A percentile compares a stretch with the other conserved stretches of the same genome.
These are phyloP conservation scores for Malus fusca DNA, from an alignment of 306 rosid species.

Conservation along the genomic window DNA sequence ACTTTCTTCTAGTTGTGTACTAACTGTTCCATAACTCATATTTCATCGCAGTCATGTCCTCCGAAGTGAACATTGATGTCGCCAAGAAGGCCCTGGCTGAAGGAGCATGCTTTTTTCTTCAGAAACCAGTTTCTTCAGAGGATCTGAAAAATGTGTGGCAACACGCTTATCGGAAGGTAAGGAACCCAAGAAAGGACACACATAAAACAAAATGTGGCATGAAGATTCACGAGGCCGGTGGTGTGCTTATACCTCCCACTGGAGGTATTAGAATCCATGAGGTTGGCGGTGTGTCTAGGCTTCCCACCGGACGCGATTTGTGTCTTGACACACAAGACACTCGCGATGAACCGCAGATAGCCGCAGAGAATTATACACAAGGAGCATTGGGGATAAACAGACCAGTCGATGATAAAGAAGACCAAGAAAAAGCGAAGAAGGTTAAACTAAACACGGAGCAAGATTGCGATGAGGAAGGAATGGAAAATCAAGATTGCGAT, in stretches of 20 bases:
- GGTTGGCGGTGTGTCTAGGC: background rate
- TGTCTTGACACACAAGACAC: background rate
- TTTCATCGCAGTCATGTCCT: constrained; percentile 24
- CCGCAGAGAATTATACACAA: background rate
- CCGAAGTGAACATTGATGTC: background rate
- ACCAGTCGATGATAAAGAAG: background rate
- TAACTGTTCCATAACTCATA: background rate
- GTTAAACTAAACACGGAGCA: background rate
- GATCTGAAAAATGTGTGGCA: constrained; percentile 43
- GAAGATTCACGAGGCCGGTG: background rate
- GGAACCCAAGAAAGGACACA: background rate
- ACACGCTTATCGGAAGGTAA: constrained; percentile 16
- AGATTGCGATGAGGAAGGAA: background rate
- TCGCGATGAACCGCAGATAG: background rate
- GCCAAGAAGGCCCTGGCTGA: constrained; percentile 17
- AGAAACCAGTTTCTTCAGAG: constrained; percentile 34
- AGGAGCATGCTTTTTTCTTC: constrained; percentile 32
- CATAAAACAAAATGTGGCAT: background rate
- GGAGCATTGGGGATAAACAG: background rate
- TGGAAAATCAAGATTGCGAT: background rate
- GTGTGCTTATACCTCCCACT: background rate
- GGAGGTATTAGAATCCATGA: background rate
- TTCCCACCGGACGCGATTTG: background rate
- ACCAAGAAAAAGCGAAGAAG: constrained; percentile 5
- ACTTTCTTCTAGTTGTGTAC: background rate